Percentiles rank a stretch among this genome's conserved stretches.
Conservation (phyloP, 495 filamentous ascomycete species). For the Aspergillus cavernicola region DNA sequence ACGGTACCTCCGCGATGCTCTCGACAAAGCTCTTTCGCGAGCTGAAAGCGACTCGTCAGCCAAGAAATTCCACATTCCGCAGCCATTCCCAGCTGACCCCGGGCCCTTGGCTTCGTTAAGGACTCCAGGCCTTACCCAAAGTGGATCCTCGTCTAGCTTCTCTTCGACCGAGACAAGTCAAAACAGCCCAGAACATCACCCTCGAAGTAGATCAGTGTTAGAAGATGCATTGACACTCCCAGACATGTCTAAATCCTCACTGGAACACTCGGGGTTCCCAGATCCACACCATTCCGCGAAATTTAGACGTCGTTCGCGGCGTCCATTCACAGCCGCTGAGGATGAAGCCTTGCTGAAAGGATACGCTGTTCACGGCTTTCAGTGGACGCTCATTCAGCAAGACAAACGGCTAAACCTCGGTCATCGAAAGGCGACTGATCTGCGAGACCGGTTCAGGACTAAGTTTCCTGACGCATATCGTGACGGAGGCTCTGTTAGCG, state of each 20-base stretch:
- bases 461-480: constrained; percentile 73
- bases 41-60: constrained; percentile 26
- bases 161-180: constrained; percentile 15
- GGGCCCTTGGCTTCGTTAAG: constrained; percentile 13
- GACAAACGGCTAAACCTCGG: constrained; percentile 64
- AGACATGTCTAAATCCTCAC: constrained; percentile 26
- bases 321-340: constrained; percentile 69
- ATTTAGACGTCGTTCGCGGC: constrained; percentile 39
- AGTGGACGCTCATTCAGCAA: constrained; percentile 77
- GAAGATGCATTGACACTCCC: constrained; percentile 20
- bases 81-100: constrained; percentile 10
- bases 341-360: constrained; percentile 75
- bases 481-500: constrained; percentile 44
- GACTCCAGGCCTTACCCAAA: constrained; percentile 13
- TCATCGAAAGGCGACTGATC: constrained; percentile 68
- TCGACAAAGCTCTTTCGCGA: constrained; percentile 36
- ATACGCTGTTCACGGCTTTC: constrained; percentile 68
- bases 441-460: constrained; percentile 79
- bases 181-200: constrained; percentile 6
- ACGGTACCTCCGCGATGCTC: constrained; percentile 37
- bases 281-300: constrained; percentile 37
- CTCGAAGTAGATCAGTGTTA: constrained; percentile 9
- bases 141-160: constrained; percentile 20
- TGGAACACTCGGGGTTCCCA: constrained; percentile 35
- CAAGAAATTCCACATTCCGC: constrained; percentile 25